Percentiles rank a stretch among this genome's conserved stretches.
These are phyloP conservation scores for Penicillium sp. DNA, from an alignment of 2,329 filamentous ascomycete genomes.

Conservation along the genomic window DNA sequence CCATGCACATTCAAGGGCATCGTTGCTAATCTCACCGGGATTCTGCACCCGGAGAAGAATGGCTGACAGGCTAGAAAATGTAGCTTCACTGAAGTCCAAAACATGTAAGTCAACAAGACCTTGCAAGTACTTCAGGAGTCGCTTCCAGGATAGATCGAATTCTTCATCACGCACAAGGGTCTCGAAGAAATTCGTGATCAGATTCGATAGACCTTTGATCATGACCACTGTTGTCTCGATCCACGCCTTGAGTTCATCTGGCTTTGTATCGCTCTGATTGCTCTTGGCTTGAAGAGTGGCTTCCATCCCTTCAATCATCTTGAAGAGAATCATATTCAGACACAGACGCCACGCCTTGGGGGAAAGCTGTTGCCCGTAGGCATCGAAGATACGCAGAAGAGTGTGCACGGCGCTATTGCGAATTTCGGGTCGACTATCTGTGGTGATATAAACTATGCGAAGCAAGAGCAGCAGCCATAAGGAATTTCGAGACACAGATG, in stretches of 20 bases:
- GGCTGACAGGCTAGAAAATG: constrained; percentile 63
- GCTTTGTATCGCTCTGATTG: constrained; percentile 19
- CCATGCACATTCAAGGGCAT: constrained; percentile 62
- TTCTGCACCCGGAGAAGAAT: constrained; percentile 52
- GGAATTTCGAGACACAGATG: constrained; percentile 52
- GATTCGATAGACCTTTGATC: constrained; percentile 65
- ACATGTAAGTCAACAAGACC: constrained; percentile 59
- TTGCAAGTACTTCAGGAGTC: constrained; percentile 67
- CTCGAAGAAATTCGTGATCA: constrained; percentile 73
- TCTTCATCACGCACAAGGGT: constrained; percentile 62
- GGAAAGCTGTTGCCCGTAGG: constrained; percentile 75
- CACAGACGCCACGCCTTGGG: constrained; percentile 80
- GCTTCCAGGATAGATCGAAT: constrained; percentile 71
- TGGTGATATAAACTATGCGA: constrained; percentile 39
- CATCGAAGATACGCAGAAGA: constrained; percentile 83
- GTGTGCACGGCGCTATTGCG: constrained; percentile 75
- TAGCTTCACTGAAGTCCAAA: constrained; percentile 67
- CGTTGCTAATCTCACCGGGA: constrained; percentile 42
- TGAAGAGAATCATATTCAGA: constrained; percentile 74
- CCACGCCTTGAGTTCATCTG: constrained; percentile 54
- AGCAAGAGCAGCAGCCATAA: constrained; percentile 38
- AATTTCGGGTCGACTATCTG: constrained; percentile 40
- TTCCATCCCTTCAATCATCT: constrained; percentile 68
- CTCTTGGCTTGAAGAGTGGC: constrained; percentile 37
- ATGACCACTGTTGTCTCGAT: constrained; percentile 71